Percentiles rank a stretch among this genome's conserved stretches.
These are phyloP conservation scores for Basipetospora sp. DNA, from an alignment of 2,329 filamentous ascomycete species.

Conservation along the genomic window DNA sequence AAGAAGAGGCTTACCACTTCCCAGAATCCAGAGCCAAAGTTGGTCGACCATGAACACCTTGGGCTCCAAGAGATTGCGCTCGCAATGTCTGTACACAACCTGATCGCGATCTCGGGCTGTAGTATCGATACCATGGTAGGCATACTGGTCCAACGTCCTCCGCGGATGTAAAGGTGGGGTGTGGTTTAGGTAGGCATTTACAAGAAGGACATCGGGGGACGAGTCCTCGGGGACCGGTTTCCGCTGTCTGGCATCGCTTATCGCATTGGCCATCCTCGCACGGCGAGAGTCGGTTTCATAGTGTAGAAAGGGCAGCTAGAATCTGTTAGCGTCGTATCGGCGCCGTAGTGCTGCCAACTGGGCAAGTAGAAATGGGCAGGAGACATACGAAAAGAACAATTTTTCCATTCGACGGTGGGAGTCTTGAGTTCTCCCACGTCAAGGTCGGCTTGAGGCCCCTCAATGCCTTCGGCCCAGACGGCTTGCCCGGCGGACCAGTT, in stretches of 20 bases:
- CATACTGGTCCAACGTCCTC: conserved; percentile 31
- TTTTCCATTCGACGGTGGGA: conserved; percentile 12
- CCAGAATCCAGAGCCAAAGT: conserved; percentile 29
- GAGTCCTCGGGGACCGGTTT: not conserved
- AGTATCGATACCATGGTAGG: conserved; percentile 26
- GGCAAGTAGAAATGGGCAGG: too few species aligned
- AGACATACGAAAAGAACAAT: conserved; percentile 18
- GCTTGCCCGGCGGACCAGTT: conserved; percentile 1
- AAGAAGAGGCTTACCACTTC: conserved; percentile 12
- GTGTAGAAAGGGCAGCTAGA: conserved; percentile 26
- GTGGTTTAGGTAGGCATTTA: conserved; percentile 15
- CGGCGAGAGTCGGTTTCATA: conserved; percentile 25
- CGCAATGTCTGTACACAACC: conserved; percentile 23
- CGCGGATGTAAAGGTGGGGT: conserved; percentile 26
- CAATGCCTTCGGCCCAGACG: not conserved
- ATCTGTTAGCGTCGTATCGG: too few species aligned
- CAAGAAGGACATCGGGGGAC: not conserved
- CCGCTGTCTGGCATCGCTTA: conserved; percentile 8
- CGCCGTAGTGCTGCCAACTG: too few species aligned
- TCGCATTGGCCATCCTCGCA: conserved; percentile 14
- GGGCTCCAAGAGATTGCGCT: not conserved
- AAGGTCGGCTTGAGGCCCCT: not conserved
- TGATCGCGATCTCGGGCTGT: conserved; percentile 25
- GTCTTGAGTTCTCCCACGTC: not conserved
- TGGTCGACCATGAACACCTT: conserved; percentile 28